phyloP scores from a whole-genome alignment of 2,329 filamentous ascomycete species.

The Cladobotryum mycophilum region DNA sequence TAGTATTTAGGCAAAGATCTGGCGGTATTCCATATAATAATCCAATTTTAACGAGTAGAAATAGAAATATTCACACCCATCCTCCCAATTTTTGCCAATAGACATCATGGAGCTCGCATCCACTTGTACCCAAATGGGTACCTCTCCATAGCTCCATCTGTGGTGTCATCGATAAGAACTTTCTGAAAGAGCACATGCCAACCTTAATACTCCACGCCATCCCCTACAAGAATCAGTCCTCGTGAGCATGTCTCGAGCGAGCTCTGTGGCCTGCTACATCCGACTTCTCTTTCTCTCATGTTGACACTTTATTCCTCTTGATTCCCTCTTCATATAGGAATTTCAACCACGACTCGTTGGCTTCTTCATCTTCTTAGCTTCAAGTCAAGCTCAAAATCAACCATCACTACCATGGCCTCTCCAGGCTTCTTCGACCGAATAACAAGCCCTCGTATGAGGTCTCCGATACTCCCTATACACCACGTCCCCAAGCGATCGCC shows the following conservation, averaged over 20 bases:
- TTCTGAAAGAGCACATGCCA: slow-evolving; percentile 7
- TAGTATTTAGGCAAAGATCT: too few relatives aligned
- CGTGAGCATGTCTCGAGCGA: slow-evolving; percentile 7
- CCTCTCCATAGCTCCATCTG: background rate
- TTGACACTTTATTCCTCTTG: background rate
- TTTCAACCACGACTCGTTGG: background rate
- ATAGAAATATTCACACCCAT: too few relatives aligned
- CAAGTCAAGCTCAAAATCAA: background rate
- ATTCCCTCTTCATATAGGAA: background rate
- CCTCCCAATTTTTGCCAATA: too few relatives aligned
- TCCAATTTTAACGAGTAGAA: too few relatives aligned
- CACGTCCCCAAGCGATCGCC: slow-evolving; percentile 19
- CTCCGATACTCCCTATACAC: slow-evolving; percentile 23
- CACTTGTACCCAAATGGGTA: too few relatives aligned
- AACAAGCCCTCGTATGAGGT: slow-evolving; percentile 17
- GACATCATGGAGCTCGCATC: too few relatives aligned
- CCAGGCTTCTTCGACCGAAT: slow-evolving; percentile 23
- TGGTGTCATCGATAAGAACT: slow-evolving; percentile 2
- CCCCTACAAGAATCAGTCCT: background rate
- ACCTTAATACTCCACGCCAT: background rate
- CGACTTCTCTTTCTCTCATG: background rate
- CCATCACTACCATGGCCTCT: slow-evolving; percentile 20
- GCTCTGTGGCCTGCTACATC: background rate
- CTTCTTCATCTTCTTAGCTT: background rate
- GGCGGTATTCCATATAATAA: too few relatives aligned